Percentiles rank a stretch among this genome's conserved stretches.
Conservation (phyloP, 2,329 filamentous ascomycete genomes). For the Penicillium sp. region DNA sequence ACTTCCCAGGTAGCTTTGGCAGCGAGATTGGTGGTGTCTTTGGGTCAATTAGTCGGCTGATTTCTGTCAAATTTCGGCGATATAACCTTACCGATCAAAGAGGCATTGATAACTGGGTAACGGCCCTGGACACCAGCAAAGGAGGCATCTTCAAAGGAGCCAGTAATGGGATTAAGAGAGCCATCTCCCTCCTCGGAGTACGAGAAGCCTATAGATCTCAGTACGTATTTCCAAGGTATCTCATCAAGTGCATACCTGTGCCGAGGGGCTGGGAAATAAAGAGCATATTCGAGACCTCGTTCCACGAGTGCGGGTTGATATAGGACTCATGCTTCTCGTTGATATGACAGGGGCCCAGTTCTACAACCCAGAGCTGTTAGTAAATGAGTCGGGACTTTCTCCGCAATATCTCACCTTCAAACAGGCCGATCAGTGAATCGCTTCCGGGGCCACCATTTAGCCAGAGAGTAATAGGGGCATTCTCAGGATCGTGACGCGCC, state of each 20-base stretch:
- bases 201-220: slow-evolving; percentile 28
- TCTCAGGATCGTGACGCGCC: slow-evolving; percentile 47
- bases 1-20: slow-evolving; percentile 53
- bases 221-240: neutral
- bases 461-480: slow-evolving; percentile 41
- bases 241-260: slow-evolving; percentile 39
- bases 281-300: slow-evolving; percentile 55
- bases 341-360: slow-evolving; percentile 43
- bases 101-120: slow-evolving; percentile 49
- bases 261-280: slow-evolving; percentile 60
- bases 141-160: slow-evolving; percentile 43
- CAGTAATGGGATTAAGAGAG: slow-evolving; percentile 42
- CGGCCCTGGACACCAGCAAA: slow-evolving; percentile 43
- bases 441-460: slow-evolving; percentile 42
- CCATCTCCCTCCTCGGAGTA: slow-evolving; percentile 35
- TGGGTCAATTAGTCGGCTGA: neutral
- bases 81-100: slow-evolving; percentile 35
- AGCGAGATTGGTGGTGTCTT: slow-evolving; percentile 53
- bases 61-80: neutral
- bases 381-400: neutral
- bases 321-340: slow-evolving; percentile 42
- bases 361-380: slow-evolving; percentile 24
- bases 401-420: slow-evolving; percentile 30
- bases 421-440: slow-evolving; percentile 41
- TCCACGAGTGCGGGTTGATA: slow-evolving; percentile 58